These are phyloP conservation scores for Termitomyces sp. DNA, from an alignment of 768 basidiomycete species.

Conservation along the genomic window DNA sequence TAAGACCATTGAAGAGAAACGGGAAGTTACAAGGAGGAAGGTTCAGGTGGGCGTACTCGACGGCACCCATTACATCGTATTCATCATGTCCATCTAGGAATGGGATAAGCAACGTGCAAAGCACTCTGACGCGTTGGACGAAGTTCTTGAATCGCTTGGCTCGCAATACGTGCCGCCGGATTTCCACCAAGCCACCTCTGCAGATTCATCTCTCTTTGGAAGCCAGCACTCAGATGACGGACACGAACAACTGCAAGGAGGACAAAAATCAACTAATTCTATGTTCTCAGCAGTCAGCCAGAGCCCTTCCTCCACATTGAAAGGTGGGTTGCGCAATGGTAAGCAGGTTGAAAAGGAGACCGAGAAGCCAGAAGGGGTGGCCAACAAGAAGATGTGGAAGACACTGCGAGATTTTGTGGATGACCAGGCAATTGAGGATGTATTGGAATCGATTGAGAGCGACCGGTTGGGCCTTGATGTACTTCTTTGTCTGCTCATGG, in stretches of 20 bases:
- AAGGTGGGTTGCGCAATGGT: constrained; percentile 15
- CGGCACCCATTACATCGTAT: neutral
- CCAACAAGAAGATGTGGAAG: constrained; percentile 68
- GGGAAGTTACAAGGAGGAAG: constrained; percentile 53
- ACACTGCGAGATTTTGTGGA: constrained; percentile 84
- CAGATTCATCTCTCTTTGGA: constrained; percentile 77
- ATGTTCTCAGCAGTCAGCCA: constrained; percentile 18
- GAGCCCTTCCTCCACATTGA: constrained; percentile 36
- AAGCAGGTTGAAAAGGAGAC: constrained; percentile 14
- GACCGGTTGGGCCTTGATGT: constrained; percentile 70
- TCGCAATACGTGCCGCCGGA: constrained; percentile 72
- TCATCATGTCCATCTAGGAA: constrained; percentile 37
- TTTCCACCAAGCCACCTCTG: constrained; percentile 58
- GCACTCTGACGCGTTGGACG: constrained; percentile 61
- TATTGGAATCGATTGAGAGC: constrained; percentile 67
- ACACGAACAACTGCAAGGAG: constrained; percentile 19
- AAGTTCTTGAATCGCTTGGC: constrained; percentile 68
- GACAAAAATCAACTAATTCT: constrained; percentile 11
- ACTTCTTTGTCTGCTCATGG: constrained; percentile 18
- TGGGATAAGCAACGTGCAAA: constrained; percentile 68
- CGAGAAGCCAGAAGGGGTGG: constrained; percentile 21
- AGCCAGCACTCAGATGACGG: constrained; percentile 59
- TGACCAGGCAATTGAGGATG: constrained; percentile 76
- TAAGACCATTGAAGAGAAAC: constrained; percentile 72
- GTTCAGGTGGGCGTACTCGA: constrained; percentile 46